A percentile compares a stretch with the other conserved stretches of the same genome.
Conservation (phyloP, 345 rosid genomes). For the Excoecaria cochinchinensis region DNA sequence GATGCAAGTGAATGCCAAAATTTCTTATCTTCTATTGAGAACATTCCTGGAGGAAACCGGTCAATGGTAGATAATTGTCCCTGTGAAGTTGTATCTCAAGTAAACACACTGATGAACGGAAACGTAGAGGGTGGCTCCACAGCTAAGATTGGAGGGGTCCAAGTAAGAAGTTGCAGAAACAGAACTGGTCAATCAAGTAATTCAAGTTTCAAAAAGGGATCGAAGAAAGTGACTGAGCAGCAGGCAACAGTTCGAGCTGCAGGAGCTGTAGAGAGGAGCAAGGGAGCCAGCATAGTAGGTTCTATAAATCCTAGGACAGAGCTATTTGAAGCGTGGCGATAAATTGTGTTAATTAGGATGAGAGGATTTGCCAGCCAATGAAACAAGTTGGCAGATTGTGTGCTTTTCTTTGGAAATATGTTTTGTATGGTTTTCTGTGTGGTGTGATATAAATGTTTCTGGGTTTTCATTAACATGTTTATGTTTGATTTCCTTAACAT, state of each 20-base stretch:
- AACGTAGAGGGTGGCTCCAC: constrained; percentile 19
- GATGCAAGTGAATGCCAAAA: constrained; percentile 35
- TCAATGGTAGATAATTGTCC: constrained; percentile 36
- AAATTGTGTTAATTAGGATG: constrained; percentile 23
- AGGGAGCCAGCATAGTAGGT: constrained; percentile 42
- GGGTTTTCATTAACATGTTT: background rate
- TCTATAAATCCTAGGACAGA: constrained; percentile 61
- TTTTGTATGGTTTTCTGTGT: constrained; percentile 22
- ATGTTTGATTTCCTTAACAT: constrained; percentile 1
- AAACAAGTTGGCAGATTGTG: constrained; percentile 26
- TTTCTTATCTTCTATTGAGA: constrained; percentile 44
- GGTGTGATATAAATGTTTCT: constrained; percentile 8
- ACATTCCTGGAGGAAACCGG: constrained; percentile 34
- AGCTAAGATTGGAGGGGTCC: constrained; percentile 22
- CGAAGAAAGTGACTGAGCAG: constrained; percentile 37
- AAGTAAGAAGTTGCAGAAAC: constrained; percentile 17
- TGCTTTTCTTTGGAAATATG: constrained; percentile 19
- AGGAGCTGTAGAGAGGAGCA: constrained; percentile 35
- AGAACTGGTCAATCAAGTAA: constrained; percentile 26
- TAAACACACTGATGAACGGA: constrained; percentile 24
- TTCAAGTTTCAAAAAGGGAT: constrained; percentile 35
- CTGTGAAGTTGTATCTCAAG: constrained; percentile 43
- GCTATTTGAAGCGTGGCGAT: constrained; percentile 79
- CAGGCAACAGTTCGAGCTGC: constrained; percentile 28
- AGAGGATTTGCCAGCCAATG: constrained; percentile 31